Evolutionary conservation across 2,329 filamentous ascomycete genomes (phyloP).

Genomic region (Rutstroemia sp.): DNA sequence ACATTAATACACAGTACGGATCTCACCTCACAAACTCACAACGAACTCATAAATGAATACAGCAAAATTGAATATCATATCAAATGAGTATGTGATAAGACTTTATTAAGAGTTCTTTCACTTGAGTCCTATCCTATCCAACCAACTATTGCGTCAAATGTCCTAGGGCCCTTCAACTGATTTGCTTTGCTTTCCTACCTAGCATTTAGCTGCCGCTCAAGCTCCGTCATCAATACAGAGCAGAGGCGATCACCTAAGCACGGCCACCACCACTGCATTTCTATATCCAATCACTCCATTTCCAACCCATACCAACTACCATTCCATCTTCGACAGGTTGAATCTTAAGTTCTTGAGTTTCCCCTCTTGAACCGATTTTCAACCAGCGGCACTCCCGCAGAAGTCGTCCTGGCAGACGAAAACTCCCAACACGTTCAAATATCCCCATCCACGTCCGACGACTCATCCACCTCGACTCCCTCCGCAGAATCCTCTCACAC

Average conservation of each 20-base stretch:
- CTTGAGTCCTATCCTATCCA: not conserved
- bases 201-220: not conserved
- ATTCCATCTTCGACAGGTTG: not conserved
- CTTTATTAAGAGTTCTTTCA: not conserved
- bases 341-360: constrained; percentile 2
- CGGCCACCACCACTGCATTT: not conserved
- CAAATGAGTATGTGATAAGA: not conserved
- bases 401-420: constrained; percentile 69
- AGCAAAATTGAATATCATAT: too few species aligned
- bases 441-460: constrained; percentile 61
- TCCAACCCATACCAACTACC: not conserved
- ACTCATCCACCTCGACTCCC: constrained; percentile 51
- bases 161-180: not conserved
- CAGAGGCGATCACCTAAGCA: not conserved
- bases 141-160: not conserved
- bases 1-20: too few species aligned
- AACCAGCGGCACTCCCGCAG: constrained; percentile 40
- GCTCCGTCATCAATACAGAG: not conserved
- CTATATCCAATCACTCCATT: not conserved
- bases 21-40: too few species aligned
- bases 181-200: not conserved
- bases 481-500: constrained; percentile 42
- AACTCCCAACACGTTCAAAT: constrained; percentile 42
- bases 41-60: too few species aligned
- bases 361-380: constrained; percentile 10